phyloP scores from a whole-genome alignment of 768 basidiomycete genomes.

The Phanerochaete sordida region DNA sequence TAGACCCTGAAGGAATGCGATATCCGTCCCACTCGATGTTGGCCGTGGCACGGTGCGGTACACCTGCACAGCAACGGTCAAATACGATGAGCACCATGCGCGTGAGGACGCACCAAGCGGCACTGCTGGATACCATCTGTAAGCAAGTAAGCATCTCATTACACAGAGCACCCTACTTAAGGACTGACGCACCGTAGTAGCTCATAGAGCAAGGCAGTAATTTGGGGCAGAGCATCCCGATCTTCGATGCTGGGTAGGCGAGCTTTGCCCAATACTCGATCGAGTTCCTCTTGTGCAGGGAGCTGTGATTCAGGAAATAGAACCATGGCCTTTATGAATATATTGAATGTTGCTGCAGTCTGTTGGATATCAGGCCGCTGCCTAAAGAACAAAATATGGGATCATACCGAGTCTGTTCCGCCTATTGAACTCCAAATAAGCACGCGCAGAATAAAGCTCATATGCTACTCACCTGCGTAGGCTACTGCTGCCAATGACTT shows the following conservation, averaged over 20 bases:
- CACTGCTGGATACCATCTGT: not conserved
- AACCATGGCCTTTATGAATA: conserved; percentile 36
- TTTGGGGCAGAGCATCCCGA: not conserved
- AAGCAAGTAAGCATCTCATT: too few relatives aligned
- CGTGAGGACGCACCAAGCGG: not conserved
- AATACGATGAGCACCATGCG: too few relatives aligned
- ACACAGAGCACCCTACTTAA: too few relatives aligned
- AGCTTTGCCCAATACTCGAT: not conserved
- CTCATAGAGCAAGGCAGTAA: too few relatives aligned
- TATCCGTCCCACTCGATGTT: conserved; percentile 1
- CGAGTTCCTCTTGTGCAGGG: not conserved
- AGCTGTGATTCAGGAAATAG: conserved; percentile 26
- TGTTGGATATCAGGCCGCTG: too few relatives aligned
- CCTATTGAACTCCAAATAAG: too few relatives aligned
- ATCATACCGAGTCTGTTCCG: too few relatives aligned
- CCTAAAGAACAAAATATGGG: too few relatives aligned
- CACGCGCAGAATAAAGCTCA: too few relatives aligned
- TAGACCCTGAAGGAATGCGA: not conserved
- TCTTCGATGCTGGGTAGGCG: not conserved
- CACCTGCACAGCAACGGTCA: not conserved
- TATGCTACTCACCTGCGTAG: too few relatives aligned
- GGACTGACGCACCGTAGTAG: too few relatives aligned
- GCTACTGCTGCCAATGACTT: too few relatives aligned
- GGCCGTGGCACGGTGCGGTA: not conserved
- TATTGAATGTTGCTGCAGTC: not conserved